Percentiles rank a stretch among this genome's conserved stretches.
Evolutionary conservation across 2,329 filamentous ascomycete genomes (phyloP).

Genomic region (Thielaviopsis musarum): DNA sequence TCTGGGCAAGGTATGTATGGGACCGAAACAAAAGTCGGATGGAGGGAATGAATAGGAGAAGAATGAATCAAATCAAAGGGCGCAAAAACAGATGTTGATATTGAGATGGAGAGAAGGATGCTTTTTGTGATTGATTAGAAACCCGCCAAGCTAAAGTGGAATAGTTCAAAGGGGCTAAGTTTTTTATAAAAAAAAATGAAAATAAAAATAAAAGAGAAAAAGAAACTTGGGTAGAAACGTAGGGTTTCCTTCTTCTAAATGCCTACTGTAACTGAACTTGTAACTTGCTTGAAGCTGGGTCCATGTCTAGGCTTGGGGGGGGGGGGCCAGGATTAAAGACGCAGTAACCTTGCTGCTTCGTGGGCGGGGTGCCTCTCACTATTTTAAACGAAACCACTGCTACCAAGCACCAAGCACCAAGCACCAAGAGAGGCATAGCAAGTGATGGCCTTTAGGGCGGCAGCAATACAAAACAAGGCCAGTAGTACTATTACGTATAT

Average conservation of each 20-base stretch:
- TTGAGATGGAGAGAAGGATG: neutral
- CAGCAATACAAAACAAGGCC: too few relatives aligned
- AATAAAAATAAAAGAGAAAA: conserved; percentile 3
- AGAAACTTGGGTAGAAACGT: neutral
- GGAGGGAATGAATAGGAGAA: neutral
- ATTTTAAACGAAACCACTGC: conserved; percentile 6
- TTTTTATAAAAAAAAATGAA: neutral
- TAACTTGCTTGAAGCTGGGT: neutral
- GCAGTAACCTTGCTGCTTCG: neutral
- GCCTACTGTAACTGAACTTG: too few relatives aligned
- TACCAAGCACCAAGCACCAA: neutral
- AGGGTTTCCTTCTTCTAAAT: too few relatives aligned
- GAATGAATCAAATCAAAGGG: neutral
- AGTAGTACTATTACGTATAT: too few relatives aligned
- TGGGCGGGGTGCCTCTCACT: conserved; percentile 7
- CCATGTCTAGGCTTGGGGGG: neutral
- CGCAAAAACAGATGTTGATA: neutral
- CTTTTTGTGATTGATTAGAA: neutral
- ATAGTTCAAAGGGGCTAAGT: neutral
- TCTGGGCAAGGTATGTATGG: neutral
- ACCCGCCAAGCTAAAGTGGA: neutral
- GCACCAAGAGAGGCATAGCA: neutral
- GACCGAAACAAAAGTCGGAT: neutral
- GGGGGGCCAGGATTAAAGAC: neutral
- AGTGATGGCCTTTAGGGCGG: too few relatives aligned